These are phyloP conservation scores for Fusarium sp. DNA, from an alignment of 2,329 filamentous ascomycete species.

Conservation along the genomic window DNA sequence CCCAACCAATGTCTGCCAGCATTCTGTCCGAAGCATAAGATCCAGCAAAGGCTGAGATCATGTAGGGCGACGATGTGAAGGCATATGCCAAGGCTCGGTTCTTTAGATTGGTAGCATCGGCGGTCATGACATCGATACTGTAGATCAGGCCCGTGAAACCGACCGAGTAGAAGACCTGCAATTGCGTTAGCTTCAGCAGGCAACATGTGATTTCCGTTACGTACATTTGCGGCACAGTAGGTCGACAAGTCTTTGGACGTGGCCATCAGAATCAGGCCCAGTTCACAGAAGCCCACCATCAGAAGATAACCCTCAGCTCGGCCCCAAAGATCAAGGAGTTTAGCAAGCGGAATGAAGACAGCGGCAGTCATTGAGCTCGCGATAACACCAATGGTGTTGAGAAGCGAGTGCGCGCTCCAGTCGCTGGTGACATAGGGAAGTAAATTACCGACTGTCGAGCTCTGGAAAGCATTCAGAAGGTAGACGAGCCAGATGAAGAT, in stretches of 20 bases:
- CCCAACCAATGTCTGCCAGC: conserved; percentile 44
- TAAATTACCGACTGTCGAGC: conserved; percentile 47
- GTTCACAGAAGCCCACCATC: conserved; percentile 43
- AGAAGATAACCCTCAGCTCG: conserved; percentile 13
- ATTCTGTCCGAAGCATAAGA: conserved; percentile 46
- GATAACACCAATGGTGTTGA: conserved; percentile 10
- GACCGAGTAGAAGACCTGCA: not conserved
- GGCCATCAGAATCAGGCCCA: conserved; percentile 68
- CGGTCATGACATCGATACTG: conserved; percentile 12
- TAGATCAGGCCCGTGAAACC: conserved; percentile 13
- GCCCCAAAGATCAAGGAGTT: conserved; percentile 18
- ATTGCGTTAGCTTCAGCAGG: not conserved
- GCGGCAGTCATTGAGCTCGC: conserved; percentile 8
- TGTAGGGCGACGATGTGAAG: conserved; percentile 53
- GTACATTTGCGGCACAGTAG: conserved; percentile 62
- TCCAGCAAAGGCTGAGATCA: conserved; percentile 57
- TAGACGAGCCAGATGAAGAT: conserved; percentile 19
- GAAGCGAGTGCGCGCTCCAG: conserved; percentile 2
- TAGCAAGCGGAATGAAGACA: conserved; percentile 8
- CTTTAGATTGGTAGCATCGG: conserved; percentile 11
- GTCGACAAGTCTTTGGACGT: conserved; percentile 53
- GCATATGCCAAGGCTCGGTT: conserved; percentile 43
- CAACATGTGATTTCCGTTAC: not conserved
- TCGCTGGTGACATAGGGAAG: conserved; percentile 2
- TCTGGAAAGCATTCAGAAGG: conserved; percentile 38